Conservation (phyloP, 371 early-diverging fungal species). For the Mucor plumbeus region DNA sequence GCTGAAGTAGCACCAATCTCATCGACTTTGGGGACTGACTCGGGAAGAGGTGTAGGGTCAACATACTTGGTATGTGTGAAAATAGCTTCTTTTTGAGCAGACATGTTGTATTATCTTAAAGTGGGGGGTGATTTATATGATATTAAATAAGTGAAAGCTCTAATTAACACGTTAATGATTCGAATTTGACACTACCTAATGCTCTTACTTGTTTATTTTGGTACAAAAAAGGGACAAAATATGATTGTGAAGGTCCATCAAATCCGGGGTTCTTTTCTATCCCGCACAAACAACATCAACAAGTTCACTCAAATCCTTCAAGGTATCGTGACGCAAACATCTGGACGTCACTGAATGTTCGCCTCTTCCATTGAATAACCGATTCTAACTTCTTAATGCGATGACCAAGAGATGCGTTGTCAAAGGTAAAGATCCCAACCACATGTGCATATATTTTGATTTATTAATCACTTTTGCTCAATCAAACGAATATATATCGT, state of each 20-base stretch:
- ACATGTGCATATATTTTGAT: too few relatives aligned
- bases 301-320: not conserved
- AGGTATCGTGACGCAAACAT: not conserved
- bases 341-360: not conserved
- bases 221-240: conserved; percentile 5
- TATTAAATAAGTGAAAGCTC: not conserved
- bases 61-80: conserved; percentile 59
- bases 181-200: conserved; percentile 1
- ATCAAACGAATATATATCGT: too few relatives aligned
- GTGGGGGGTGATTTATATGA: conserved; percentile 12
- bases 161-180: conserved; percentile 1
- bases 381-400: not conserved
- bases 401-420: too few relatives aligned
- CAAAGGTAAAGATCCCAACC: too few relatives aligned
- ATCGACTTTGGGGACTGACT: conserved; percentile 71
- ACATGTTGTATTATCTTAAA: conserved; percentile 30
- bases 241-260: conserved; percentile 1
- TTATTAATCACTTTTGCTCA: too few relatives aligned
- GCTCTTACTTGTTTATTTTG: conserved; percentile 16
- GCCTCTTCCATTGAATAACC: not conserved
- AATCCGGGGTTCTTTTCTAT: conserved; percentile 11
- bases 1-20: conserved; percentile 94
- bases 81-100: conserved; percentile 35
- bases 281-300: conserved; percentile 6
- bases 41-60: conserved; percentile 80